Base-by-base conservation (phyloP, 202 grass and related monocot genomes). In the Panicum virgatum region DNA sequence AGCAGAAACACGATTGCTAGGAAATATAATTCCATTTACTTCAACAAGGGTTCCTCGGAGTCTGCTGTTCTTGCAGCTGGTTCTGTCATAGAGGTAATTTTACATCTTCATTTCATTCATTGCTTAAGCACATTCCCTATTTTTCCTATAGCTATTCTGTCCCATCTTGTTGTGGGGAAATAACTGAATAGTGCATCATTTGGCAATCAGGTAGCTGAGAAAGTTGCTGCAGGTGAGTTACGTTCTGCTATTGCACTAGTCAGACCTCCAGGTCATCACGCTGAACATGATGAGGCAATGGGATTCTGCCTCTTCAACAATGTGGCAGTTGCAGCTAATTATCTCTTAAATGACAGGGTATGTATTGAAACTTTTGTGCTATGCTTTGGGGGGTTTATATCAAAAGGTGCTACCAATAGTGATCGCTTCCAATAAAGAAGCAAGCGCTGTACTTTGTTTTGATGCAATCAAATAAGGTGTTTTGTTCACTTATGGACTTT, bases 271-370 rank as follows among this genome's bases (percentile, higher is more conserved):
- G 96, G 92, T 29, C 96, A 98, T 82, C 96, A 98, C 78, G 96
- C 96, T 10, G 96, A 98, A 72, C 77, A 86, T 89, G 73, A 93
- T 66, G 53, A 89, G 88, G 73, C 96, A 80, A 98, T 98, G 96
- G 96, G 92, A 20, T 98, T 96, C 87, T 93, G 96, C 74, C 92
- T 98, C 57, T 98, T 98, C 86, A 98, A 98, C 65, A 98, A 98
- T 86, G 88, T 96, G 61, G 92, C 92, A 52, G 26, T 98, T 83
- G 92, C 85, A 61, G 96, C 89, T 78, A 87, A 82, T 81, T 98
- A 88, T 87, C 96, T 98, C 20, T 90, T 98, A 66, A 98, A 96
- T n/a, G 90, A 94, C 82, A 88, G 79, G 89, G 96, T 98, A 70
- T 58, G 44, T n/a, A 86, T 73, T 72, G 23, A 74, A 81, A 64